A percentile compares a stretch with the other conserved stretches of the same genome.
These are phyloP conservation scores for Lupinus albus DNA, from an alignment of 306 rosid species.

Conservation along the genomic window DNA sequence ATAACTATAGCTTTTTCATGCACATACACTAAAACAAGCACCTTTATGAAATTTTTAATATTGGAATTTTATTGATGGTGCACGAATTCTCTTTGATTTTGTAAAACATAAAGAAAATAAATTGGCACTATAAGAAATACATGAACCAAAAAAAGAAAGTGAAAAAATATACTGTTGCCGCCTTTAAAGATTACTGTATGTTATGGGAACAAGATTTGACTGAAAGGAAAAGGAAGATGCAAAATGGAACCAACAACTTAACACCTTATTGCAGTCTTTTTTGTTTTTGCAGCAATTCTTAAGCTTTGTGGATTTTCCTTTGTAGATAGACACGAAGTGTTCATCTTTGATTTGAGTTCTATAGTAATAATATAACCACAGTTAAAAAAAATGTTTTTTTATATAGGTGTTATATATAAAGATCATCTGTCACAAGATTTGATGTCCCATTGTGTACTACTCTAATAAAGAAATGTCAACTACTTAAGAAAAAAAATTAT, in stretches of 20 bases:
- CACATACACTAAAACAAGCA: not conserved
- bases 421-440: too few relatives aligned
- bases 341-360: constrained; percentile 49
- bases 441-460: too few relatives aligned
- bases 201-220: constrained; percentile 31
- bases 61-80: not conserved
- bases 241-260: constrained; percentile 13
- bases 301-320: constrained; percentile 36
- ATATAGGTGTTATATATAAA: too few relatives aligned
- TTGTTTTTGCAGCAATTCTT: not conserved
- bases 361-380: not conserved
- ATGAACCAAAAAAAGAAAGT: not conserved
- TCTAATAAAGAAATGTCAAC: too few relatives aligned
- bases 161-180: constrained; percentile 19
- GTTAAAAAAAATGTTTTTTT: not conserved
- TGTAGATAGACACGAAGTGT: constrained; percentile 19
- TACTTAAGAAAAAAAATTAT: too few relatives aligned
- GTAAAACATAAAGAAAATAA: not conserved
- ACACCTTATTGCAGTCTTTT: constrained; percentile 26
- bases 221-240: constrained; percentile 2
- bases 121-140: not conserved
- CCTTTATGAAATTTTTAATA: not conserved
- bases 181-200: constrained; percentile 12
- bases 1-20: not conserved
- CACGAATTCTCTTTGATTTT: constrained; percentile 33